Evolutionary conservation across 495 filamentous ascomycete species (phyloP).

Genomic region (Trichoderma reesei): DNA sequence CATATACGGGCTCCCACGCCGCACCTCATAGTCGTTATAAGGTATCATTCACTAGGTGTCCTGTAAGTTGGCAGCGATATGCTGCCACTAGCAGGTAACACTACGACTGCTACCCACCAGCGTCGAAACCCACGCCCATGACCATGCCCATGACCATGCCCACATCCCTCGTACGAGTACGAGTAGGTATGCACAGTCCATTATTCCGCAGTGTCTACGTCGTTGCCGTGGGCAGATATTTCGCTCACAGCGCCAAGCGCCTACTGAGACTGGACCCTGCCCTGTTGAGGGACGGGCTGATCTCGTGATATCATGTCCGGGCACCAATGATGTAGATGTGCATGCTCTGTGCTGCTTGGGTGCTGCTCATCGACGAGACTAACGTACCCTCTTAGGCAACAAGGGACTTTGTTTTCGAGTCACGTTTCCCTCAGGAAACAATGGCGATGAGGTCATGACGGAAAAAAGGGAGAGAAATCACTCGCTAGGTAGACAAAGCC

Average conservation of each 20-base stretch:
- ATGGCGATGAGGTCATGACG: too few species aligned
- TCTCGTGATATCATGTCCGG: constrained; percentile 3
- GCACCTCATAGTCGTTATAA: background rate
- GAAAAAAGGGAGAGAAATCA: too few species aligned
- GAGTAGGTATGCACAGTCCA: background rate
- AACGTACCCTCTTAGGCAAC: too few species aligned
- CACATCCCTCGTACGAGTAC: background rate
- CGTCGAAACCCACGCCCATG: too few species aligned
- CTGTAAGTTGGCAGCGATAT: background rate
- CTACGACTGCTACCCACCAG: background rate
- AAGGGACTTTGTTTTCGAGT: too few species aligned
- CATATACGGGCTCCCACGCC: background rate
- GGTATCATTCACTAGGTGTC: background rate
- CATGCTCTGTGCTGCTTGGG: background rate
- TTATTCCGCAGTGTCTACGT: background rate
- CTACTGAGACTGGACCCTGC: constrained; percentile 6
- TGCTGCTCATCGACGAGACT: too few species aligned
- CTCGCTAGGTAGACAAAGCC: too few species aligned
- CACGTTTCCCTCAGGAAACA: too few species aligned
- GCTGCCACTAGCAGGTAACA: background rate
- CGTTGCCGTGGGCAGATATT: background rate
- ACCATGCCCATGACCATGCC: background rate
- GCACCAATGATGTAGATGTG: constrained; percentile 5
- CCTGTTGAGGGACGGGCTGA: background rate
- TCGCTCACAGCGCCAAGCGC: constrained; percentile 6